These are phyloP conservation scores for Coemansia javaensis DNA, from an alignment of 192 early-diverging fungal genomes.

Conservation along the genomic window DNA sequence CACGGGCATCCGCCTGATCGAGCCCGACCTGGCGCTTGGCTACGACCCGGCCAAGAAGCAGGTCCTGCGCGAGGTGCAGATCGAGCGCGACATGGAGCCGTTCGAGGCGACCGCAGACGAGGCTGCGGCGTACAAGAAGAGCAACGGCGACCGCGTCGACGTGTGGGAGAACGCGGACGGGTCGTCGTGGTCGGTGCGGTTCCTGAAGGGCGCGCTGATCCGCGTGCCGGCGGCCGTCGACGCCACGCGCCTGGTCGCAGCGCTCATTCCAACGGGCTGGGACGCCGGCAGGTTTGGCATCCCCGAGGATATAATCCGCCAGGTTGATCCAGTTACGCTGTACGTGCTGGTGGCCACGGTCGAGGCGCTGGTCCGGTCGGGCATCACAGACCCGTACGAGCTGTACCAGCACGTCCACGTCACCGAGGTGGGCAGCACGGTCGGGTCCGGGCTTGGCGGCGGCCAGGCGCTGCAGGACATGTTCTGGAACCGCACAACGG, in stretches of 20 bases:
- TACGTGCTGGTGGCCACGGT: constrained; percentile 82
- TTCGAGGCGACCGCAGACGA: constrained; percentile 83
- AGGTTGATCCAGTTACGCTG: constrained; percentile 82
- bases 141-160: too few relatives aligned
- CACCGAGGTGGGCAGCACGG: constrained; percentile 82
- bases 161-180: too few relatives aligned
- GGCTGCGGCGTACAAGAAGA: constrained; percentile 60
- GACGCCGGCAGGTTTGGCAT: constrained; percentile 80
- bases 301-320: constrained; percentile 79
- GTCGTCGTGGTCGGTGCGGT: too few relatives aligned
- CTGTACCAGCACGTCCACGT: constrained; percentile 94
- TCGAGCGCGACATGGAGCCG: constrained; percentile 67
- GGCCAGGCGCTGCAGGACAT: constrained; percentile 61
- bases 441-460: constrained; percentile 84
- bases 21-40: constrained; percentile 69
- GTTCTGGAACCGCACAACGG: constrained; percentile 66
- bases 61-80: constrained; percentile 55
- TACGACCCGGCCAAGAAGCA: constrained; percentile 81
- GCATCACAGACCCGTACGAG: constrained; percentile 92
- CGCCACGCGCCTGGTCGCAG: constrained; percentile 74
- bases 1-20: too few relatives aligned
- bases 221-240: constrained; percentile 83
- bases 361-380: constrained; percentile 81
- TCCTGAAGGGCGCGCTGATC: too few relatives aligned
- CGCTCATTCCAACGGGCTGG: constrained; percentile 90